phyloP scores from a whole-genome alignment of 2,329 filamentous ascomycete species.

The Alternaria arbusti region DNA sequence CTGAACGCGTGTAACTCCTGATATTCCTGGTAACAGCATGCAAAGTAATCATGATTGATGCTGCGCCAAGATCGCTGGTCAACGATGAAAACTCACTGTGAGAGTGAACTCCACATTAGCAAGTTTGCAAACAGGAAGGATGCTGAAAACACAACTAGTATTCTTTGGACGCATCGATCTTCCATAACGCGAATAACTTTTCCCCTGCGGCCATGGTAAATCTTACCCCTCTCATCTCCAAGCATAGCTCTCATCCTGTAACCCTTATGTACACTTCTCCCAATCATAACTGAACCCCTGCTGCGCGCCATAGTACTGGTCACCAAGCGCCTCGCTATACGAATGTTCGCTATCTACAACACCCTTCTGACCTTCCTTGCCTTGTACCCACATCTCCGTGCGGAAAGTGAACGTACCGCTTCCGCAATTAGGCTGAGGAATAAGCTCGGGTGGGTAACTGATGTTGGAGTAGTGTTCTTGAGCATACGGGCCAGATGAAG shows the following conservation, averaged over 20 bases:
- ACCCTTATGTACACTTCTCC: conserved; percentile 19
- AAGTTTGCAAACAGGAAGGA: background rate
- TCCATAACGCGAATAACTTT: background rate
- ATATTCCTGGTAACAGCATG: conserved; percentile 1
- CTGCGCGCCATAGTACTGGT: conserved; percentile 22
- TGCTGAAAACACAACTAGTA: background rate
- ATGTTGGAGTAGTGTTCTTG: conserved; percentile 7
- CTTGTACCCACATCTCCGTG: conserved; percentile 18
- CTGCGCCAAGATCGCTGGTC: background rate
- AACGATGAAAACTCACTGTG: background rate
- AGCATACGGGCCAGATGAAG: conserved; percentile 6
- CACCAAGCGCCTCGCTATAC: conserved; percentile 1
- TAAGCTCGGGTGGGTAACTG: conserved; percentile 5
- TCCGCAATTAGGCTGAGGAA: conserved; percentile 17
- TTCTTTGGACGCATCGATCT: background rate
- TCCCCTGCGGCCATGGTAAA: background rate
- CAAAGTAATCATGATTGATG: conserved; percentile 1
- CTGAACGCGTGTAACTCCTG: background rate
- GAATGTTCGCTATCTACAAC: conserved; percentile 14
- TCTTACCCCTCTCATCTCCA: background rate
- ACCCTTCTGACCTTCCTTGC: conserved; percentile 14
- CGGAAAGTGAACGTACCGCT: conserved; percentile 17
- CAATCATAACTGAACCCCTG: conserved; percentile 25
- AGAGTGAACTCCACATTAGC: background rate
- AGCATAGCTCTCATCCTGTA: background rate